These are phyloP conservation scores for Kalanchoe fedtschenkoi DNA, from an alignment of 164 flowering plant genomes.

Conservation along the genomic window DNA sequence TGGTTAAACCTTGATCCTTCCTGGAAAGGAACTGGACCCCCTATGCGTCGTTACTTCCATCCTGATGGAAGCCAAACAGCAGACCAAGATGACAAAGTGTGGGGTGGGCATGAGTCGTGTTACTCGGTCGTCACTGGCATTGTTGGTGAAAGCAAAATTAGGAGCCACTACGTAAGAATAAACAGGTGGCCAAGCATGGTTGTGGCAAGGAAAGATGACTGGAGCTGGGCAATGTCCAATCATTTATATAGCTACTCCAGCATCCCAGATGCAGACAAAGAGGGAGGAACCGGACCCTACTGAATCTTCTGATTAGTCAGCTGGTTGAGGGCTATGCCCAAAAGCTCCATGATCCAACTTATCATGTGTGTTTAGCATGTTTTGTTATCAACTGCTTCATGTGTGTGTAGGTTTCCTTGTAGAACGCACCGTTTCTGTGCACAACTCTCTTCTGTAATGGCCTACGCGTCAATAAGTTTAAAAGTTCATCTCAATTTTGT, in stretches of 20 bases:
- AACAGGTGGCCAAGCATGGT: slow-evolving; percentile 62
- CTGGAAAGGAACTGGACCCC: slow-evolving; percentile 58
- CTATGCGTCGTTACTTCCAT: slow-evolving; percentile 70
- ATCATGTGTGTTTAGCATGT: background rate
- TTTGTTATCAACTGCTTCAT: background rate
- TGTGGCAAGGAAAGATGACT: slow-evolving; percentile 50
- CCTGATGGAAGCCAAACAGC: slow-evolving; percentile 64
- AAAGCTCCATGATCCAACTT: too few species aligned
- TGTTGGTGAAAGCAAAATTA: slow-evolving; percentile 41
- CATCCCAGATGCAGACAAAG: slow-evolving; percentile 48
- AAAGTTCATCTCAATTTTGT: background rate
- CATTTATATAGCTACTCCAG: slow-evolving; percentile 45
- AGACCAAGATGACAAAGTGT: slow-evolving; percentile 53
- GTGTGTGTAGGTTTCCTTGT: background rate
- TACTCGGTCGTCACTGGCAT: slow-evolving; percentile 56
- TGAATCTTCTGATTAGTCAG: background rate
- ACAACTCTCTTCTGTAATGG: background rate
- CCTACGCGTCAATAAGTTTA: background rate
- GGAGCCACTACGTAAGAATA: slow-evolving; percentile 73
- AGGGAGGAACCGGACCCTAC: slow-evolving; percentile 62
- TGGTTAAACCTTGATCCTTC: slow-evolving; percentile 74
- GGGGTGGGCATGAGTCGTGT: slow-evolving; percentile 80
- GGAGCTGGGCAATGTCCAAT: slow-evolving; percentile 82
- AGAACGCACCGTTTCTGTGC: background rate
- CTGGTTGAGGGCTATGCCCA: background rate